phyloP scores from a whole-genome alignment of 2,329 filamentous ascomycete species.

The Botrytis medusae region DNA sequence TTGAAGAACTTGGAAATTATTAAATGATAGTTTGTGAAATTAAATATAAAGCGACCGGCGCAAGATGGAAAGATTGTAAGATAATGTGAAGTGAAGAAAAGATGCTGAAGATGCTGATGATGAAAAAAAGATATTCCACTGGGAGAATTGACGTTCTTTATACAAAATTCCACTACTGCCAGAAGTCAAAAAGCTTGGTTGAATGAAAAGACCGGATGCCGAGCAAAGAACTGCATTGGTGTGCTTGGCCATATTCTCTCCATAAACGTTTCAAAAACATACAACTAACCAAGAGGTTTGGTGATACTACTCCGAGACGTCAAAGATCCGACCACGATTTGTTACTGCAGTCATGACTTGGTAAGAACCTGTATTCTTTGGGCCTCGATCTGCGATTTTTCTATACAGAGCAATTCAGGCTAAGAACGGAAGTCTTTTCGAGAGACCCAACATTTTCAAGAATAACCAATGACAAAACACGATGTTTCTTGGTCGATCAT shows the following conservation, averaged over 20 bases:
- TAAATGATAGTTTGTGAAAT: slow-evolving; percentile 21
- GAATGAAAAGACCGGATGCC: slow-evolving; percentile 32
- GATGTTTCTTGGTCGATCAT: slow-evolving; percentile 11
- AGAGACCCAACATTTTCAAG: slow-evolving; percentile 5
- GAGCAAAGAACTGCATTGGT: slow-evolving; percentile 26
- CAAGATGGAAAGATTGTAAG: slow-evolving; percentile 33
- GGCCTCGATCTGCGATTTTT: neutral
- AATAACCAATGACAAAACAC: slow-evolving; percentile 5
- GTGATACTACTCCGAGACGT: slow-evolving; percentile 30
- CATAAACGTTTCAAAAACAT: slow-evolving; percentile 29
- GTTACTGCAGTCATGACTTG: neutral
- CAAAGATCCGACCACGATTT: slow-evolving; percentile 15
- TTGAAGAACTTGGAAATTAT: slow-evolving; percentile 17
- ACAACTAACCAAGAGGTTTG: slow-evolving; percentile 23
- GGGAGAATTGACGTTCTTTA: slow-evolving; percentile 29
- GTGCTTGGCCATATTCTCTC: neutral
- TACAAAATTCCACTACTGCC: slow-evolving; percentile 28
- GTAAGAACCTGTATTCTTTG: neutral
- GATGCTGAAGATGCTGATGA: slow-evolving; percentile 33
- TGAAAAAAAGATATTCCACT: slow-evolving; percentile 26
- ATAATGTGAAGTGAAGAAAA: slow-evolving; percentile 24
- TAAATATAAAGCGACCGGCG: slow-evolving; percentile 30
- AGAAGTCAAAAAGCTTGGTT: slow-evolving; percentile 29
- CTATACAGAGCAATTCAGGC: neutral
- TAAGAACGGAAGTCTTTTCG: neutral